Evolutionary conservation across 2,329 filamentous ascomycete species (phyloP).

Genomic region (Penicillium sp.): DNA sequence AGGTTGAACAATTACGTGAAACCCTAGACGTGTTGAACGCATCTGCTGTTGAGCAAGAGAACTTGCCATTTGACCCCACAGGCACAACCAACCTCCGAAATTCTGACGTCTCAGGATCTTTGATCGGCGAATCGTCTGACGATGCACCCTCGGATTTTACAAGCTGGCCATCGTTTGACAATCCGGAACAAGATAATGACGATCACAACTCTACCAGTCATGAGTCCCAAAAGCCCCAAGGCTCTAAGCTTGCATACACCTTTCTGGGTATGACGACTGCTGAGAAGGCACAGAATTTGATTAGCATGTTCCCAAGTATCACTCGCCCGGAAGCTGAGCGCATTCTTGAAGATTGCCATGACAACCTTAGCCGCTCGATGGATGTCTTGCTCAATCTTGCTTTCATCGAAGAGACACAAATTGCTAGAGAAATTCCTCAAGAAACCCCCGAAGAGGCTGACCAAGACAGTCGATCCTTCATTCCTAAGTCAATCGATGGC

Average conservation of each 20-base stretch:
- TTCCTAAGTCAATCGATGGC: constrained; percentile 74
- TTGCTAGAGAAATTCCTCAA: constrained; percentile 42
- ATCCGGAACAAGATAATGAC: constrained; percentile 7
- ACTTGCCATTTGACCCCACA: constrained; percentile 69
- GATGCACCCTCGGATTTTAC: neutral
- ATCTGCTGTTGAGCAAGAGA: constrained; percentile 67
- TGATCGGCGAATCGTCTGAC: constrained; percentile 12
- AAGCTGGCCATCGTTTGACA: constrained; percentile 7
- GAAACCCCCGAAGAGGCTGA: neutral
- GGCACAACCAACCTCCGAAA: constrained; percentile 57
- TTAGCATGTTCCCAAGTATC: constrained; percentile 69
- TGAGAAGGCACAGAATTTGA: constrained; percentile 63
- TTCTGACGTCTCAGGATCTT: constrained; percentile 23
- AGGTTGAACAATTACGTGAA: constrained; percentile 56
- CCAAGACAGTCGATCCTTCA: constrained; percentile 38
- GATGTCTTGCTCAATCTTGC: constrained; percentile 78
- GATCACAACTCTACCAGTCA: constrained; percentile 26
- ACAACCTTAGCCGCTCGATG: constrained; percentile 67
- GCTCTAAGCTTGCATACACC: constrained; percentile 25
- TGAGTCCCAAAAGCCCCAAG: constrained; percentile 2
- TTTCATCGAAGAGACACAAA: constrained; percentile 67
- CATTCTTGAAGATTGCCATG: constrained; percentile 64
- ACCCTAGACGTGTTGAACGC: constrained; percentile 65
- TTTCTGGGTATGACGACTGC: constrained; percentile 43
- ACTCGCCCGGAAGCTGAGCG: constrained; percentile 64